phyloP scores from a whole-genome alignment of 345 rosid genomes.

The Citrus mangshanensis region DNA sequence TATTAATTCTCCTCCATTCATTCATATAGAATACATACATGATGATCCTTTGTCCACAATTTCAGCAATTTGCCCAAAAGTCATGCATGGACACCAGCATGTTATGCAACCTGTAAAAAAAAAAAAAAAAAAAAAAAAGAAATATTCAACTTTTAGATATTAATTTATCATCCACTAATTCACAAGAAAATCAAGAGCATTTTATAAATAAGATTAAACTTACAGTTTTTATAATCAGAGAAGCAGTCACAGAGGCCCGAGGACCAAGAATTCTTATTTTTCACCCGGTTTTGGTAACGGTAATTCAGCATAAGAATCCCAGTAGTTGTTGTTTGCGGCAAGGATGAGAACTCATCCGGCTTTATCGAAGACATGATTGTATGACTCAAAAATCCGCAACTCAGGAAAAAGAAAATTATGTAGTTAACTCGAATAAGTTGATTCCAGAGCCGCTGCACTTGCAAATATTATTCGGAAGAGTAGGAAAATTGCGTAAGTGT shows the following conservation, averaged over 20 bases:
- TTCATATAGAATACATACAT: constrained; percentile 5
- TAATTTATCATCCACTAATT: background rate
- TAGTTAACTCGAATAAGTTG: too few species aligned
- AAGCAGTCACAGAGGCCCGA: constrained; percentile 40
- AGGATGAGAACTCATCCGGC: background rate
- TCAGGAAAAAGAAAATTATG: background rate
- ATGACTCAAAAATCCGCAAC: background rate
- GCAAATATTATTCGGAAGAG: too few species aligned
- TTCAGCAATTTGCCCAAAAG: constrained; percentile 41
- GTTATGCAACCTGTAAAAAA: constrained; percentile 34
- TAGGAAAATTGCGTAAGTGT: background rate
- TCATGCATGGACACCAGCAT: constrained; percentile 39
- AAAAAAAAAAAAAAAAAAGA: background rate
- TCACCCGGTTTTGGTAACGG: background rate
- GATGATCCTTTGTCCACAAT: constrained; percentile 44
- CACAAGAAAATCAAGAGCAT: background rate
- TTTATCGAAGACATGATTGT: background rate
- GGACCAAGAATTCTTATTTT: constrained; percentile 29
- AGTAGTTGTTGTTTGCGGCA: constrained; percentile 10
- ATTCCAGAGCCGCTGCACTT: too few species aligned
- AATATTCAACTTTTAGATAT: background rate
- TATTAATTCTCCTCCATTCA: too few species aligned
- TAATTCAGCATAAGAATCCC: constrained; percentile 17
- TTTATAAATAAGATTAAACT: constrained; percentile 5
- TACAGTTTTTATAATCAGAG: constrained; percentile 32